These are phyloP conservation scores for Sphenostylis stenocarpa DNA, from an alignment of 306 rosid genomes.

Conservation along the genomic window DNA sequence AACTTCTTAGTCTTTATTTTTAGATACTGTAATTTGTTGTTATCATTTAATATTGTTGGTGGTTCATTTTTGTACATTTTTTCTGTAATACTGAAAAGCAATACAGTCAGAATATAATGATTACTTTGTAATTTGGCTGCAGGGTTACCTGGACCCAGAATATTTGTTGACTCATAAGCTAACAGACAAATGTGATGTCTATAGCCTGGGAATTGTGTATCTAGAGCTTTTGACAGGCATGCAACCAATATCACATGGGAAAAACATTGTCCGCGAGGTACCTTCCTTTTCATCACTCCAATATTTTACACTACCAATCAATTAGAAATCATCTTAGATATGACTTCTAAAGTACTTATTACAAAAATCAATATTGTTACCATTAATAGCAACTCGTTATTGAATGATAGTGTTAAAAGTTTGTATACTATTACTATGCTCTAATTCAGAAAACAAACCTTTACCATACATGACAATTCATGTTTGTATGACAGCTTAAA, in stretches of 20 bases:
- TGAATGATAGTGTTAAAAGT: not conserved
- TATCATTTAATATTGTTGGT: not conserved
- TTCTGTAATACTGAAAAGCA: not conserved
- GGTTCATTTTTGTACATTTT: not conserved
- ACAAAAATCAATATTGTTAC: not conserved
- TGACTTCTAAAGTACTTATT: not conserved
- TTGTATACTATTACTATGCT: not conserved
- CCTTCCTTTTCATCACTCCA: not conserved
- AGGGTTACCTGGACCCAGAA: slow-evolving; percentile 87
- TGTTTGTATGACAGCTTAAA: no score
- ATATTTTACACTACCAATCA: not conserved
- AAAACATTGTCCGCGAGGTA: slow-evolving; percentile 85
- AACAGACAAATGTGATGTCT: slow-evolving; percentile 80
- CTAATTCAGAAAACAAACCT: not conserved
- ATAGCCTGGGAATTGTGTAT: slow-evolving; percentile 76
- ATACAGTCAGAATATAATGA: not conserved
- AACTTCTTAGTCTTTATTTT: not conserved
- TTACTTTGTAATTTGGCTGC: slow-evolving; percentile 28
- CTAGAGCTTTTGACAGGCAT: slow-evolving; percentile 68
- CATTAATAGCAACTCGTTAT: not conserved
- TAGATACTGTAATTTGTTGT: not conserved
- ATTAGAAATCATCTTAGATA: not conserved
- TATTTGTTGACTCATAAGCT: slow-evolving; percentile 70
- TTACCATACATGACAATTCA: no score
- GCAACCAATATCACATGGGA: slow-evolving; percentile 76